Conservation (phyloP, 495 filamentous ascomycete genomes). For the Glonium stellatum region DNA sequence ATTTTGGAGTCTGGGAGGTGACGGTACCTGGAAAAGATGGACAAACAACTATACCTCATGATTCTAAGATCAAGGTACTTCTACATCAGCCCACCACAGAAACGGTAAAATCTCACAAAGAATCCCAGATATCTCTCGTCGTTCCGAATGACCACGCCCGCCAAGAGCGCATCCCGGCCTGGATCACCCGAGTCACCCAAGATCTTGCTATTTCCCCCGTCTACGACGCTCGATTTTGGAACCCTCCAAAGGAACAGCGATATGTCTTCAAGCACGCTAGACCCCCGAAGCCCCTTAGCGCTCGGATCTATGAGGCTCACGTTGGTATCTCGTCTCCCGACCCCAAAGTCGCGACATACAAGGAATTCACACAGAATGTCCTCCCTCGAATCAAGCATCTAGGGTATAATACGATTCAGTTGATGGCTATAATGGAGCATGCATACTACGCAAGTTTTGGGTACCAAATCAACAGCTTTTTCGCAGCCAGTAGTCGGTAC, state of each 20-base stretch:
- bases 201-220: slow-evolving; percentile 79
- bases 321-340: slow-evolving; percentile 96
- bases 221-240: slow-evolving; percentile 97
- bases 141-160: slow-evolving; percentile 64
- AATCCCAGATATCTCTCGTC: slow-evolving; percentile 69
- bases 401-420: slow-evolving; percentile 95
- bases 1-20: slow-evolving; percentile 85
- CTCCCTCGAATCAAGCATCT: slow-evolving; percentile 83
- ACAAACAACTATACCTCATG: slow-evolving; percentile 75
- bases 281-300: slow-evolving; percentile 77
- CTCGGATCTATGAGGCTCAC: slow-evolving; percentile 93
- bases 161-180: slow-evolving; percentile 83
- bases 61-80: slow-evolving; percentile 85
- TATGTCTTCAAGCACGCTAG: slow-evolving; percentile 78
- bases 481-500: slow-evolving; percentile 93
- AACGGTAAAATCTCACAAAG: slow-evolving; percentile 17
- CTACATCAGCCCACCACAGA: slow-evolving; percentile 4
- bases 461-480: slow-evolving; percentile 98
- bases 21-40: slow-evolving; percentile 68
- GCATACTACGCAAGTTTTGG: slow-evolving; percentile 99
- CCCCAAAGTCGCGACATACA: slow-evolving; percentile 80
- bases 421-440: slow-evolving; percentile 99
- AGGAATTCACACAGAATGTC: slow-evolving; percentile 90
- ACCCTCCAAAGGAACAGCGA: slow-evolving; percentile 65
- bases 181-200: slow-evolving; percentile 96